Percentiles rank a stretch among this genome's conserved stretches.
Evolutionary conservation across 2,329 filamentous ascomycete genomes (phyloP).

Genomic region (Cytospora piceae): DNA sequence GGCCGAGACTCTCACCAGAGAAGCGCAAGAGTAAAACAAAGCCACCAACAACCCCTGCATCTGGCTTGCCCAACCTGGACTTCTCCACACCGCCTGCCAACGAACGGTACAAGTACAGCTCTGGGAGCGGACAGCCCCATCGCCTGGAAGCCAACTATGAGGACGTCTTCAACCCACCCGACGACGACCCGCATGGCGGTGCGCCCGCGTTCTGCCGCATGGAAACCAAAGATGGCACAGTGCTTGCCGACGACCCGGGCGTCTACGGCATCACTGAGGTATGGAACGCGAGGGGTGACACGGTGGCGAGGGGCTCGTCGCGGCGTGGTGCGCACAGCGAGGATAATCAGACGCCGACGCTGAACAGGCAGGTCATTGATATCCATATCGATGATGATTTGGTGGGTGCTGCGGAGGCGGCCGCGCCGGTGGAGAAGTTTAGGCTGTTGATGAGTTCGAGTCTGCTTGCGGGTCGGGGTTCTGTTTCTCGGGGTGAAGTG

Average conservation of each 20-base stretch:
- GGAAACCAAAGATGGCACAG: not conserved
- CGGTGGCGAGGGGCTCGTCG: not conserved
- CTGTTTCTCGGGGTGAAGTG: not conserved
- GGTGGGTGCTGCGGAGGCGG: constrained; percentile 14
- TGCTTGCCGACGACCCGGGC: not conserved
- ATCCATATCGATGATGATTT: constrained; percentile 16
- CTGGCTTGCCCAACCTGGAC: not conserved
- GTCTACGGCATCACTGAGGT: constrained; percentile 11
- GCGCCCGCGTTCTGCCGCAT: not conserved
- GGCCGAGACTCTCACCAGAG: not conserved
- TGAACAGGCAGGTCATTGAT: constrained; percentile 10
- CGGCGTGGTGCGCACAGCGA: not conserved
- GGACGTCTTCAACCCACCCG: not conserved
- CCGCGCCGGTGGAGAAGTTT: constrained; percentile 14
- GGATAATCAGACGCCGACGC: not conserved
- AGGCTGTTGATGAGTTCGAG: constrained; percentile 17
- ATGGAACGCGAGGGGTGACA: not conserved
- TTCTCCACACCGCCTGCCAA: not conserved
- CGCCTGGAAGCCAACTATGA: not conserved
- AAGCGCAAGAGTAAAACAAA: not conserved
- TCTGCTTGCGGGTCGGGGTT: not conserved
- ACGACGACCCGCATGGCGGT: not conserved
- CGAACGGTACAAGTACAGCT: not conserved
- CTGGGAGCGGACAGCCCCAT: not conserved
- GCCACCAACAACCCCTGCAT: not conserved